Percentiles rank a stretch among this genome's conserved stretches.
Conservation (phyloP, 352 stramenopile genomes). For the Pythium dissotocum region DNA sequence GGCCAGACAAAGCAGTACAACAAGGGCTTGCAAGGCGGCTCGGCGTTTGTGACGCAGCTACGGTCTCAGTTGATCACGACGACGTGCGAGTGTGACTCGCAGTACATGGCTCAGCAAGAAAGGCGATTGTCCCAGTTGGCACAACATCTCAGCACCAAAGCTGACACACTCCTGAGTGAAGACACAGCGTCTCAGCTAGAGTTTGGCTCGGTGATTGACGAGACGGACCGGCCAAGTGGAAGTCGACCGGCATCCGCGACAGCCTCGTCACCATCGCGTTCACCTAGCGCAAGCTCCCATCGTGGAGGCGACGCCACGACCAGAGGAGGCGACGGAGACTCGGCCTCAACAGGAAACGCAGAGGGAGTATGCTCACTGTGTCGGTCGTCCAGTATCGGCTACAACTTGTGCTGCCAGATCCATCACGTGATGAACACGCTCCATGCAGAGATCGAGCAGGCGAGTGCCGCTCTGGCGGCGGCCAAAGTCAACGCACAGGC, state of each 20-base stretch:
- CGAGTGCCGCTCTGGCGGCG: slow-evolving; percentile 7
- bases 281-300: slow-evolving; percentile 3
- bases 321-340: slow-evolving; percentile 6
- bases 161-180: slow-evolving; percentile 15
- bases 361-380: slow-evolving; percentile 40
- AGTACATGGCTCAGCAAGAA: slow-evolving; percentile 46
- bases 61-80: slow-evolving; percentile 47
- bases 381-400: slow-evolving; percentile 55
- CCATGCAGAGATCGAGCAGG: slow-evolving; percentile 37
- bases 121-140: slow-evolving; percentile 41
- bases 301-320: slow-evolving; percentile 6
- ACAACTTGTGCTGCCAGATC: slow-evolving; percentile 69
- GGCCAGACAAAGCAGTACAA: slow-evolving; percentile 53
- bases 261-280: not conserved
- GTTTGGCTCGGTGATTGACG: not conserved
- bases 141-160: slow-evolving; percentile 44
- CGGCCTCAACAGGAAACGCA: not conserved
- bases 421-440: slow-evolving; percentile 49
- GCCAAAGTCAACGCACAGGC: slow-evolving; percentile 23
- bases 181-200: not conserved
- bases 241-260: not conserved
- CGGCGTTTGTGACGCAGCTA: slow-evolving; percentile 52
- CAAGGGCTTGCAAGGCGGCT: slow-evolving; percentile 45
- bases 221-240: not conserved
- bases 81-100: slow-evolving; percentile 47